Percentiles rank a stretch among this genome's conserved stretches.
Evolutionary conservation across 2,329 filamentous ascomycete genomes (phyloP).

Genomic region (Neurospora sp.): DNA sequence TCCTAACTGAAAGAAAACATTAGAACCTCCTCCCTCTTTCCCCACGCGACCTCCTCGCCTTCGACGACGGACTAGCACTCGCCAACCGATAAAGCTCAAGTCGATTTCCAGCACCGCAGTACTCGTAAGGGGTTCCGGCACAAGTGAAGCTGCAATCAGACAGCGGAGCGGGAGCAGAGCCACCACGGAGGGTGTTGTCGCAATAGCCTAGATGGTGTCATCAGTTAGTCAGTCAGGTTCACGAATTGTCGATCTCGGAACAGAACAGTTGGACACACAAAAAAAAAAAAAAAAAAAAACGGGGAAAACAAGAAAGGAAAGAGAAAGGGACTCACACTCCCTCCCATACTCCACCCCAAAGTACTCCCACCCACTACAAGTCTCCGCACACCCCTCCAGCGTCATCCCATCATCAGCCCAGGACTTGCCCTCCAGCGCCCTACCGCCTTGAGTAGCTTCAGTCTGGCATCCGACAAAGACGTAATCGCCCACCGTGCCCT

Average conservation of each 20-base stretch:
- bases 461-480: conserved; percentile 29
- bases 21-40: background rate
- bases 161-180: conserved; percentile 23
- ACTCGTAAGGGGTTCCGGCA: conserved; percentile 25
- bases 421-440: conserved; percentile 26
- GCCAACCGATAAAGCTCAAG: conserved; percentile 26
- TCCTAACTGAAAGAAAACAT: background rate
- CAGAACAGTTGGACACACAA: background rate
- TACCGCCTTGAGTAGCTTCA: conserved; percentile 23
- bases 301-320: background rate
- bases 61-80: conserved; percentile 1
- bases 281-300: too few species aligned
- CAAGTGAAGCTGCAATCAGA: conserved; percentile 29
- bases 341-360: conserved; percentile 29
- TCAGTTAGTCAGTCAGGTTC: conserved; percentile 9
- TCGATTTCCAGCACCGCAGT: conserved; percentile 28
- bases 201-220: conserved; percentile 24
- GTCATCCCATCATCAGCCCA: conserved; percentile 28
- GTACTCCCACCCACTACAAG: conserved; percentile 27
- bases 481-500: conserved; percentile 27
- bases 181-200: conserved; percentile 25
- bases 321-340: conserved; percentile 21
- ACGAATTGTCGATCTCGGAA: background rate
- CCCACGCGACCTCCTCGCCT: background rate
- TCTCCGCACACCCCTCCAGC: conserved; percentile 27